These are phyloP conservation scores for Fraxinus dipetala DNA, from an alignment of 305 asterid species.

Conservation along the genomic window DNA sequence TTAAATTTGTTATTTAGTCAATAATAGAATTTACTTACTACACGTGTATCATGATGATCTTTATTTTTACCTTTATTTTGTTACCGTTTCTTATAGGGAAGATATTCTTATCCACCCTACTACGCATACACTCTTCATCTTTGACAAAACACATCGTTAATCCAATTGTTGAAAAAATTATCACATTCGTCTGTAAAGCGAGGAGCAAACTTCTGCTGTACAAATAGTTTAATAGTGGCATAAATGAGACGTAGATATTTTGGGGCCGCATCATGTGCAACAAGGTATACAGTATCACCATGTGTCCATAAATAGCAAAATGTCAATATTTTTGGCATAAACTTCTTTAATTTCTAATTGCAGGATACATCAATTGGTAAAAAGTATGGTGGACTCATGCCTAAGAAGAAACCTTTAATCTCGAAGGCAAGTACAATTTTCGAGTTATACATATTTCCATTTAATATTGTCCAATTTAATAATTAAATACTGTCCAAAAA, in stretches of 20 bases:
- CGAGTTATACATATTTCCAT: background rate
- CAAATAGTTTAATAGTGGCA: background rate
- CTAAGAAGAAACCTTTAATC: background rate
- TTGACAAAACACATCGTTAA: too few species aligned
- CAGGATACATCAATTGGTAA: constrained; percentile 37
- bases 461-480: background rate
- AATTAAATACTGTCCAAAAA: background rate
- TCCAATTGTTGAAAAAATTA: too few species aligned
- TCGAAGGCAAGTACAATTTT: constrained; percentile 24
- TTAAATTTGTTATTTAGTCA: background rate
- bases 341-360: background rate
- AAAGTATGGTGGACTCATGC: background rate
- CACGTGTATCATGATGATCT: background rate
- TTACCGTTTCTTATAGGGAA: background rate
- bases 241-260: background rate
- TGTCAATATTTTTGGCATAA: background rate
- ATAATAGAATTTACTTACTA: background rate
- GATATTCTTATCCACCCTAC: background rate
- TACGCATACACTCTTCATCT: too few species aligned
- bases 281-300: background rate
- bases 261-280: background rate
- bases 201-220: too few species aligned
- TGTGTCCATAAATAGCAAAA: background rate
- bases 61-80: background rate
- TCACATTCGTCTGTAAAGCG: too few species aligned